Percentiles rank a stretch among this genome's conserved stretches.
Evolutionary conservation across 2,329 filamentous ascomycete species (phyloP).

Genomic region (Cladosporium cucumerinum): DNA sequence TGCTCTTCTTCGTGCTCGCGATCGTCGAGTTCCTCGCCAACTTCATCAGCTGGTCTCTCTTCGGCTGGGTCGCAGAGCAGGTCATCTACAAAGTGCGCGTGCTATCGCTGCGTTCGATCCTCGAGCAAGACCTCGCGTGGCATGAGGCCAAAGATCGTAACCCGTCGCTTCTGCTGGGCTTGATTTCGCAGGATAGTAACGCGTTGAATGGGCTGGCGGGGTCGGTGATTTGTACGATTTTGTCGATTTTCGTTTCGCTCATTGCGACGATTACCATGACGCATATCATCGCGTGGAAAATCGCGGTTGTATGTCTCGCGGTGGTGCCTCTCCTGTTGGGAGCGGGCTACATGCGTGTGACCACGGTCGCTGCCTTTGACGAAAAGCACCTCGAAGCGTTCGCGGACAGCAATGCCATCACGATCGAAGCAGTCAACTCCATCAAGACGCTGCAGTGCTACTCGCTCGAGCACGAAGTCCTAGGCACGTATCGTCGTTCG

Average conservation of each 20-base stretch:
- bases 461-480: conserved; percentile 50
- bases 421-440: conserved; percentile 50
- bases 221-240: conserved; percentile 65
- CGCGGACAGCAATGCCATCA: conserved; percentile 50
- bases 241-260: conserved; percentile 66
- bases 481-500: conserved; percentile 45
- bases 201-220: conserved; percentile 67
- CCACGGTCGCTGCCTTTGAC: conserved; percentile 58
- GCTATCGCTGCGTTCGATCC: conserved; percentile 61
- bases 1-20: conserved; percentile 60
- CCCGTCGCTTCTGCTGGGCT: conserved; percentile 60
- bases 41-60: conserved; percentile 55
- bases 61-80: conserved; percentile 61
- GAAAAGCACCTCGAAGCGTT: conserved; percentile 51
- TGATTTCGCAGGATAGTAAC: conserved; percentile 67
- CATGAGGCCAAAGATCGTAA: conserved; percentile 64
- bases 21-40: conserved; percentile 62
- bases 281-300: conserved; percentile 71
- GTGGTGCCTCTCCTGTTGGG: conserved; percentile 66
- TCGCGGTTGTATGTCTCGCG: conserved; percentile 68
- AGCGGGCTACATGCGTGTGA: conserved; percentile 66
- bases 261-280: conserved; percentile 65
- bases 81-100: conserved; percentile 62
- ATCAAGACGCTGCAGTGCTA: conserved; percentile 53
- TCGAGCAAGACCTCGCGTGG: conserved; percentile 67